A percentile compares a stretch with the other conserved stretches of the same genome.
These are phyloP conservation scores for Pseudogymnoascus sp. DNA, from an alignment of 2,329 filamentous ascomycete species.

Conservation along the genomic window DNA sequence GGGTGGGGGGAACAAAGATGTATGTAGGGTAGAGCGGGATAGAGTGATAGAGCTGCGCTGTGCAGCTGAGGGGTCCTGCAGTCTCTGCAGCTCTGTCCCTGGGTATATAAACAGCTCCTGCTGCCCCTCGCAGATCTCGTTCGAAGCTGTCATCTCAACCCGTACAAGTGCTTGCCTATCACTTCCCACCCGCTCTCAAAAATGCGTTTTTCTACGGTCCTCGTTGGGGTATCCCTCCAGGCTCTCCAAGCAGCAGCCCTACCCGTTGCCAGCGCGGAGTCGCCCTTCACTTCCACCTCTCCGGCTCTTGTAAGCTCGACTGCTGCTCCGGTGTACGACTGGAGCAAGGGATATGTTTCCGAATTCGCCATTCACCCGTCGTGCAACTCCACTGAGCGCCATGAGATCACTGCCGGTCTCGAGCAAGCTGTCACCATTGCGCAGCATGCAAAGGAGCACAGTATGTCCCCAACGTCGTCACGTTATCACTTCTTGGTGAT, in stretches of 20 bases:
- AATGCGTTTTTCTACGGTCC: neutral
- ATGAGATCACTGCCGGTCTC: slow-evolving; percentile 47
- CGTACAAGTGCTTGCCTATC: neutral
- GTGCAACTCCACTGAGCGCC: slow-evolving; percentile 54
- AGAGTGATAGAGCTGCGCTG: neutral
- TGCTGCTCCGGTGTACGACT: neutral
- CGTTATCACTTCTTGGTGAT: slow-evolving; percentile 18
- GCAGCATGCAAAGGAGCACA: slow-evolving; percentile 53
- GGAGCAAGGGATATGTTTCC: neutral
- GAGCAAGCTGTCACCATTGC: slow-evolving; percentile 50
- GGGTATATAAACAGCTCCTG: neutral
- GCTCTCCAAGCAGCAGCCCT: neutral
- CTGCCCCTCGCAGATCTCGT: neutral
- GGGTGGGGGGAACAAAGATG: neutral
- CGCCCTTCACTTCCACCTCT: neutral
- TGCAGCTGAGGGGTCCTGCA: neutral
- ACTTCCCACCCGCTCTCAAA: neutral
- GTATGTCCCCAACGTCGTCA: slow-evolving; percentile 7
- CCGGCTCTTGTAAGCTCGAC: neutral
- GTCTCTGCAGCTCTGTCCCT: neutral
- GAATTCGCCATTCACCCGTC: slow-evolving; percentile 50
- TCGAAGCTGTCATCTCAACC: neutral
- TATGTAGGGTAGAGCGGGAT: neutral
- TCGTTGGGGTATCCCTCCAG: neutral
- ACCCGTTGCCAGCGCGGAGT: neutral